Conservation (phyloP, 768 basidiomycete genomes). For the Lyophyllum semitale region DNA sequence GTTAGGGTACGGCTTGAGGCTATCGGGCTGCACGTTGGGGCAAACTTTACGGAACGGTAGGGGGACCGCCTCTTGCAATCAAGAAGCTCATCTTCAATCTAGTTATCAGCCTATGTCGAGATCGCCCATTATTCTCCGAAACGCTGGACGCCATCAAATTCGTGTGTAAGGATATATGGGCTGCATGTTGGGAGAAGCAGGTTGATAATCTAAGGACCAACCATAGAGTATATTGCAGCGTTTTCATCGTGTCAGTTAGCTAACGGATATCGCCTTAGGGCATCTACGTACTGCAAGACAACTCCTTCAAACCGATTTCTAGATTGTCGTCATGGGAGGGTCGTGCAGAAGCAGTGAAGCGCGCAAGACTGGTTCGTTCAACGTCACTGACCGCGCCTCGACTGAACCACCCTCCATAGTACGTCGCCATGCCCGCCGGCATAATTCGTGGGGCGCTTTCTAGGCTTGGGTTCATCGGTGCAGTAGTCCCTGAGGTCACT, state of each 20-base stretch:
- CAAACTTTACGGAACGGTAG: slow-evolving; percentile 84
- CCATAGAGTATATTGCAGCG: slow-evolving; percentile 66
- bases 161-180: slow-evolving; percentile 96
- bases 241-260: not conserved
- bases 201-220: slow-evolving; percentile 96
- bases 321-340: slow-evolving; percentile 84
- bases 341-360: slow-evolving; percentile 67
- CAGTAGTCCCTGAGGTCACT: slow-evolving; percentile 77
- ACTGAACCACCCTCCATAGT: slow-evolving; percentile 43
- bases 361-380: slow-evolving; percentile 65
- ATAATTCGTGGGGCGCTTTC: slow-evolving; percentile 82
- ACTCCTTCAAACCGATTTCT: slow-evolving; percentile 82
- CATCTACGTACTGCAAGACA: slow-evolving; percentile 92
- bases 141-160: slow-evolving; percentile 93
- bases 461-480: slow-evolving; percentile 74
- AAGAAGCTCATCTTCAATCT: not conserved
- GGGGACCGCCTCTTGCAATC: slow-evolving; percentile 17
- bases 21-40: slow-evolving; percentile 86
- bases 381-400: not conserved
- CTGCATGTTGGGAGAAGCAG: slow-evolving; percentile 90
- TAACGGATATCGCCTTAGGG: slow-evolving; percentile 50
- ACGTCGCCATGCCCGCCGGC: slow-evolving; percentile 80
- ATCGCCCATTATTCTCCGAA: slow-evolving; percentile 74
- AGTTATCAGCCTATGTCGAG: slow-evolving; percentile 67
- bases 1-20: slow-evolving; percentile 70